These are phyloP conservation scores for Cucumis melo DNA, from an alignment of 306 rosid genomes.

Conservation along the genomic window DNA sequence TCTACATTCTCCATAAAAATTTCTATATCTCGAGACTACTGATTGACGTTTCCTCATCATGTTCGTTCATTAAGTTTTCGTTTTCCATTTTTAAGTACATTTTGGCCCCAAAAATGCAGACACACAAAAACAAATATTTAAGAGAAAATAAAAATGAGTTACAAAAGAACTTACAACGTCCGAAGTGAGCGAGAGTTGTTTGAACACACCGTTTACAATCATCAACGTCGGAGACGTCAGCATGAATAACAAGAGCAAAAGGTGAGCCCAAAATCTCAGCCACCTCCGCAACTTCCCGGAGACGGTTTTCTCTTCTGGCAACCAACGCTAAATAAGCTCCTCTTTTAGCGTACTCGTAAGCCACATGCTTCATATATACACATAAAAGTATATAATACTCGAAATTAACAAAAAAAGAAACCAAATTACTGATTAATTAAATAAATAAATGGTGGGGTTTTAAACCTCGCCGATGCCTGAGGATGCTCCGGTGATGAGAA, in stretches of 20 bases:
- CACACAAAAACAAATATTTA: not conserved
- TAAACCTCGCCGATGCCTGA: slow-evolving; percentile 50
- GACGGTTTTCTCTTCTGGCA: slow-evolving; percentile 34
- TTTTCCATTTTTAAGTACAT: no score
- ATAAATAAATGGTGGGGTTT: no score
- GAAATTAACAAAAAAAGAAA: no score
- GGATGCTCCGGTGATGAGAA: slow-evolving; percentile 45
- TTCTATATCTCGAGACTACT: no score
- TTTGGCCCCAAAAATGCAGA: no score
- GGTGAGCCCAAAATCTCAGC: slow-evolving; percentile 37
- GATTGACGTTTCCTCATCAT: no score
- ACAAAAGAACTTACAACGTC: slow-evolving; percentile 17
- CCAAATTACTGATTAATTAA: no score
- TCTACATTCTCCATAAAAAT: no score
- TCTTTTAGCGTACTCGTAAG: slow-evolving; percentile 59
- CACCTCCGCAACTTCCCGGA: slow-evolving; percentile 30
- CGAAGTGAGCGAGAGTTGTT: slow-evolving; percentile 34
- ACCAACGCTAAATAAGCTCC: slow-evolving; percentile 47
- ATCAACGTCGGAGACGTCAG: slow-evolving; percentile 43
- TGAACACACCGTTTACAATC: slow-evolving; percentile 41
- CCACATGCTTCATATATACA: slow-evolving; percentile 24
- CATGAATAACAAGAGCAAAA: slow-evolving; percentile 33
- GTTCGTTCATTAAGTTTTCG: no score
- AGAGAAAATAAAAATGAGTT: no score
- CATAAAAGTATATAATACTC: no score